phyloP scores from a whole-genome alignment of 257 asterid species.

The Fraxinus quadrangulata region DNA sequence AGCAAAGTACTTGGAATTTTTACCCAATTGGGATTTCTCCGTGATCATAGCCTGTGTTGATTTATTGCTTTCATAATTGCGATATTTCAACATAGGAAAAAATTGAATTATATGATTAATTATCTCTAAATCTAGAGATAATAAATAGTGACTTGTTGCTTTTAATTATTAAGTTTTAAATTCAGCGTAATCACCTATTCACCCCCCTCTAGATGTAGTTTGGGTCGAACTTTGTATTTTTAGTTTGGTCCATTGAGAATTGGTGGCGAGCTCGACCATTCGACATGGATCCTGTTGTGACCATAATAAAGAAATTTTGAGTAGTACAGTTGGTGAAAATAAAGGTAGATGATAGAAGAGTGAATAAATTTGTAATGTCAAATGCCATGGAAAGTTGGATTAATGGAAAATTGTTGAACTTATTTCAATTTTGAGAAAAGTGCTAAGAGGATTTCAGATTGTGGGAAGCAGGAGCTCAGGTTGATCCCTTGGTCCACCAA shows the following conservation, averaged over 20 bases:
- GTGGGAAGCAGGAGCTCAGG: not conserved
- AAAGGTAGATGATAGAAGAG: conserved; percentile 26
- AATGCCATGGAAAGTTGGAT: conserved; percentile 35
- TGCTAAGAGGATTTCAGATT: not conserved
- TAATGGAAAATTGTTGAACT: not conserved
- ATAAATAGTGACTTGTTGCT: too few relatives aligned
- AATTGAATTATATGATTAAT: too few relatives aligned
- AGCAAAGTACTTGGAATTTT: too few relatives aligned
- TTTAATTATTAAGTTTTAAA: too few relatives aligned
- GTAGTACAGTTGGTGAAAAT: conserved; percentile 3
- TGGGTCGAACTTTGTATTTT: too few relatives aligned
- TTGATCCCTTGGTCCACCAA: not conserved
- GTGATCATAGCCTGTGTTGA: too few relatives aligned
- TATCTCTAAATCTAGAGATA: too few relatives aligned
- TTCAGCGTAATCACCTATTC: too few relatives aligned
- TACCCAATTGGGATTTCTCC: too few relatives aligned
- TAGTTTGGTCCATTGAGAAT: conserved; percentile 28
- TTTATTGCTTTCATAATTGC: too few relatives aligned
- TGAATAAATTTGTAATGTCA: conserved; percentile 32
- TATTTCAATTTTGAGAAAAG: not conserved
- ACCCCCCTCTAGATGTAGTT: too few relatives aligned
- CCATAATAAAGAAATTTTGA: conserved; percentile 1
- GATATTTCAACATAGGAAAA: too few relatives aligned
- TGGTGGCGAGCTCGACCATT: conserved; percentile 12
- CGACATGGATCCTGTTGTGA: conserved; percentile 23